Percentiles rank a stretch among this genome's conserved stretches.
phyloP scores from a whole-genome alignment of 345 rosid genomes.

The Rhizophora apiculata region DNA sequence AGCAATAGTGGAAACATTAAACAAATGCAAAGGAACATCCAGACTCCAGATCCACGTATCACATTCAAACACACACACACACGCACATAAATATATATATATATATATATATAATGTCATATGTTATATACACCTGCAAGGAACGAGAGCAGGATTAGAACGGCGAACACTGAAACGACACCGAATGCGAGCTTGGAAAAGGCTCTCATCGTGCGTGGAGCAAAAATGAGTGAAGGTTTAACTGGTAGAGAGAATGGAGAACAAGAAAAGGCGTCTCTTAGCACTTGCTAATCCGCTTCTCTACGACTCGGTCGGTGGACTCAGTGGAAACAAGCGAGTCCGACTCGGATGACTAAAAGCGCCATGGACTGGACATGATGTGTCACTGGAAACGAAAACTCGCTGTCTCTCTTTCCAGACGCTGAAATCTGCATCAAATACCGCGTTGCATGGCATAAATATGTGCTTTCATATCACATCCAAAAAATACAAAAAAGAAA shows the following conservation, averaged over 20 bases:
- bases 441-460: neutral
- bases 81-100: too few species aligned
- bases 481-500: neutral
- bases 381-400: constrained; percentile 4
- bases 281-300: too few species aligned
- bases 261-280: too few species aligned
- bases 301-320: too few species aligned
- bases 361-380: constrained; percentile 1
- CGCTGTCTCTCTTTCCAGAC: constrained; percentile 5
- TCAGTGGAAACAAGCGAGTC: constrained; percentile 8
- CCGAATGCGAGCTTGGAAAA: constrained; percentile 6
- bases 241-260: too few species aligned
- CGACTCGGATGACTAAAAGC: constrained; percentile 5
- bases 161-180: constrained; percentile 15
- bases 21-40: constrained; percentile 12
- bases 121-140: too few species aligned
- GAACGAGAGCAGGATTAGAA: too few species aligned
- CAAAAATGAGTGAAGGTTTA: too few species aligned
- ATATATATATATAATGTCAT: too few species aligned
- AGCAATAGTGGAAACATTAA: constrained; percentile 11
- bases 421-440: constrained; percentile 33
- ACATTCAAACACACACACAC: neutral
- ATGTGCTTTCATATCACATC: constrained; percentile 20
- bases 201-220: constrained; percentile 24
- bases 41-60: neutral